Evolutionary conservation across 306 rosid species (phyloP).

Genomic region (Canavalia ensiformis): DNA sequence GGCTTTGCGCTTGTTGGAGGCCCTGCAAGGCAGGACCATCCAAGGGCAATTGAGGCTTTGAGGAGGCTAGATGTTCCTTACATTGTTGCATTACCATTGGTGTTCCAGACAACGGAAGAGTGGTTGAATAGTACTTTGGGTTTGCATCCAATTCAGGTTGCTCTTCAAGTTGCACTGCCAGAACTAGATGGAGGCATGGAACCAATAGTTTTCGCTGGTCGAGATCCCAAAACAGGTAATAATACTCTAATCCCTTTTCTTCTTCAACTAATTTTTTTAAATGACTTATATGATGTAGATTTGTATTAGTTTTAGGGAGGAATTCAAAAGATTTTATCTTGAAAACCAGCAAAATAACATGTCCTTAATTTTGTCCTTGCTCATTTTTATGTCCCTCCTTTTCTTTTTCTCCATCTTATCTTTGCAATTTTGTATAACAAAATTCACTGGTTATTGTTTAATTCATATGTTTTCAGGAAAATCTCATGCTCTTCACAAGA

Average conservation of each 20-base stretch:
- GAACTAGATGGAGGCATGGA: conserved; percentile 99
- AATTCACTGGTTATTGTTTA: conserved; percentile 19
- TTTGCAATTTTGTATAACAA: background rate
- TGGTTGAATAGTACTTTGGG: conserved; percentile 97
- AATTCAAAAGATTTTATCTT: background rate
- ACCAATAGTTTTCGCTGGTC: conserved; percentile 93
- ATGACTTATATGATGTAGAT: background rate
- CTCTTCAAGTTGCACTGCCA: conserved; percentile 97
- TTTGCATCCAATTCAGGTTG: conserved; percentile 97
- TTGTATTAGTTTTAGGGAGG: background rate
- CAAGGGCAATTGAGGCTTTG: conserved; percentile 90
- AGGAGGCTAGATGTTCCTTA: conserved; percentile 92
- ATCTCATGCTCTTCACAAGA: conserved; percentile 67
- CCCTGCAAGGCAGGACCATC: conserved; percentile 99
- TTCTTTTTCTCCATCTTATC: background rate
- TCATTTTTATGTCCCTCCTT: background rate
- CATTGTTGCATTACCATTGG: conserved; percentile 93
- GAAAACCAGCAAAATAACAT: background rate
- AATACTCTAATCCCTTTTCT: background rate
- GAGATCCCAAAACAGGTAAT: conserved; percentile 95
- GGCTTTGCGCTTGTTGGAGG: conserved; percentile 99
- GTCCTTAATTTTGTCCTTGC: conserved; percentile 8
- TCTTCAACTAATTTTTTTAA: background rate
- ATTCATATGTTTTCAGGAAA: conserved; percentile 53
- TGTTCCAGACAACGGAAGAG: conserved; percentile 98